Conservation (phyloP, 2,329 filamentous ascomycete species). For the Diaporthe ampelina region DNA sequence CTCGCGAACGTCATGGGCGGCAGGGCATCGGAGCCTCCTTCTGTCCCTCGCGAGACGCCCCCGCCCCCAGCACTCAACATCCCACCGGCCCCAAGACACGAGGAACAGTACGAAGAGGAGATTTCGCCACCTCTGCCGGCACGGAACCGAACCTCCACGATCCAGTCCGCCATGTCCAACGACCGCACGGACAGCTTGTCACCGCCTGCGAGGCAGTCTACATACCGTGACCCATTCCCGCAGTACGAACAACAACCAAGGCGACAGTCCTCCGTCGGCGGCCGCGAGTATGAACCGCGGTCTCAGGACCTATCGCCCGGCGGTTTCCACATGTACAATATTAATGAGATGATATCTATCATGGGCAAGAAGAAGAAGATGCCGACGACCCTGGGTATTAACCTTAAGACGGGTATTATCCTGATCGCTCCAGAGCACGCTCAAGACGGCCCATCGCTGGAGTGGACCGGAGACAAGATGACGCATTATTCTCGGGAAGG, state of each 20-base stretch:
- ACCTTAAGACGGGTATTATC: conserved; percentile 88
- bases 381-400: conserved; percentile 96
- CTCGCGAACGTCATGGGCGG: conserved; percentile 70
- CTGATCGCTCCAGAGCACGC: conserved; percentile 90
- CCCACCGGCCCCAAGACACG: conserved; percentile 59
- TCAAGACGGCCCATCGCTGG: conserved; percentile 85
- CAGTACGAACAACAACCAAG: conserved; percentile 52
- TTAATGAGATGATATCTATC: conserved; percentile 96
- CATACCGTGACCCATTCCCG: conserved; percentile 41
- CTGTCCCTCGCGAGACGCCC: conserved; percentile 60
- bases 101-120: conserved; percentile 75
- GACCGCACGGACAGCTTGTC: conserved; percentile 48
- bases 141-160: conserved; percentile 70
- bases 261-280: conserved; percentile 11
- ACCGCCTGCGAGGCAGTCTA: conserved; percentile 52
- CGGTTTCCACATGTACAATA: conserved; percentile 94
- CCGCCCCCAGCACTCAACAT: conserved; percentile 61
- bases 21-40: conserved; percentile 58
- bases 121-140: conserved; percentile 74
- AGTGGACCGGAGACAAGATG: conserved; percentile 95
- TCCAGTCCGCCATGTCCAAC: conserved; percentile 49
- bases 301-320: conserved; percentile 72
- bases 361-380: conserved; percentile 99
- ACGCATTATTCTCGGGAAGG: conserved; percentile 98
- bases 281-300: conserved; percentile 48